Base-by-base conservation (phyloP, 371 early-diverging fungal genomes). In the Chytridiales sp. region DNA sequence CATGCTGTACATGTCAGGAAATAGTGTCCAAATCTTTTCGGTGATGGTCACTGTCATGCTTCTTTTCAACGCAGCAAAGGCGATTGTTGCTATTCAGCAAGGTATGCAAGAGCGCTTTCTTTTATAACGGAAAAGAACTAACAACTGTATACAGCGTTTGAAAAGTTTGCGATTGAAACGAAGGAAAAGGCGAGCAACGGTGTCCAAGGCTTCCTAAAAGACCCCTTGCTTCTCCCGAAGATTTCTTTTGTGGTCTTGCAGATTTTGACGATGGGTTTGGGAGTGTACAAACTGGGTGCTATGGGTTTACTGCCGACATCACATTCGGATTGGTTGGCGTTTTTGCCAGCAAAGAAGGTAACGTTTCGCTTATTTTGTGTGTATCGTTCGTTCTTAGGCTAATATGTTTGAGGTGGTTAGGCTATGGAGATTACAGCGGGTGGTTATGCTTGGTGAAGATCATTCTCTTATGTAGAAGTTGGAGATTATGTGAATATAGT, bases 1-100 rank as follows among this genome's bases (percentile, higher is more conserved):
- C 73, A 98, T 98, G 98, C 82, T 96, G 41, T 97, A 91, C 79
- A 98, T 98, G 98, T 87, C 89, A 19, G 98, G 98, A 44, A 94
- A 88, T 65, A 72, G 87, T 57, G 90, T 98, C 36, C 94, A 96
- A 61, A 95, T 97, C 50, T 98, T 94, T 61, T 87, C 88, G 39
- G 92, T 98, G 34, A 85, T 97, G 77, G 89, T 97, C 36, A 94
- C 94, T 0, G 93, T 83, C 29, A 98, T 97, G 98, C 82, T 97
- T 34, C 85, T 98, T 62, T 87, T 86, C 68, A 86, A 92, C 29
- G 92, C 95, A 26, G 67, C 89, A 38, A 87, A 87, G 60, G 87
- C 91, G 1, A 81, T 95, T 36, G 74, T 89, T 78, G 74, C 76
- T 36, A 75, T 86, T 32, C 79, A 87, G 39, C 81, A 86, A 72